A percentile compares a stretch with the other conserved stretches of the same genome.
Evolutionary conservation across 2,329 filamentous ascomycete species (phyloP).

Genomic region (Trichoderma harzianum): DNA sequence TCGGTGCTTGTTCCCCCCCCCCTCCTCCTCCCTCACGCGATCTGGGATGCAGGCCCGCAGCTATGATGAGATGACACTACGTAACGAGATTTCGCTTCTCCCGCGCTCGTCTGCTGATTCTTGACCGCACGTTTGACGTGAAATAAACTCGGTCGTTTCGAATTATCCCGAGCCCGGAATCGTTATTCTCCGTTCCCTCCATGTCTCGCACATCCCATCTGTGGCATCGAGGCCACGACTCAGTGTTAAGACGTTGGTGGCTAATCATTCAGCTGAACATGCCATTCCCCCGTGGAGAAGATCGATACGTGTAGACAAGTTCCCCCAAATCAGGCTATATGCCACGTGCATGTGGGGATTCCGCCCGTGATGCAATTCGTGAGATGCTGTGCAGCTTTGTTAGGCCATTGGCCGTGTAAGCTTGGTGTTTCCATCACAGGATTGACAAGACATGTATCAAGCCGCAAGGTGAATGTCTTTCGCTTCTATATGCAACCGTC

Average conservation of each 20-base stretch:
- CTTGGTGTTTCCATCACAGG: neutral
- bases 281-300: slow-evolving; percentile 3
- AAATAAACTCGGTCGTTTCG: neutral
- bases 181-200: neutral
- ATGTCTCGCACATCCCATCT: neutral
- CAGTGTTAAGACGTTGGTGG: neutral
- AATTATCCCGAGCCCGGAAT: neutral
- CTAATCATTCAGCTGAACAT: neutral
- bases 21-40: neutral
- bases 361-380: slow-evolving; percentile 12
- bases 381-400: neutral
- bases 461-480: neutral
- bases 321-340: slow-evolving; percentile 19
- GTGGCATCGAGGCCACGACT: neutral
- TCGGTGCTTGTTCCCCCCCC: too few relatives aligned
- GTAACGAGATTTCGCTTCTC: neutral
- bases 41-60: slow-evolving; percentile 5
- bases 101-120: neutral
- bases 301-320: neutral
- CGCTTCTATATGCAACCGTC: neutral
- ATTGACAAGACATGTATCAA: neutral
- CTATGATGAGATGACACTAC: slow-evolving; percentile 9
- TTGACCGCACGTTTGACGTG: neutral
- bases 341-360: slow-evolving; percentile 19
- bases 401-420: neutral